Conservation (phyloP, 192 early-diverging fungal genomes). For the Linnemannia exigua region DNA sequence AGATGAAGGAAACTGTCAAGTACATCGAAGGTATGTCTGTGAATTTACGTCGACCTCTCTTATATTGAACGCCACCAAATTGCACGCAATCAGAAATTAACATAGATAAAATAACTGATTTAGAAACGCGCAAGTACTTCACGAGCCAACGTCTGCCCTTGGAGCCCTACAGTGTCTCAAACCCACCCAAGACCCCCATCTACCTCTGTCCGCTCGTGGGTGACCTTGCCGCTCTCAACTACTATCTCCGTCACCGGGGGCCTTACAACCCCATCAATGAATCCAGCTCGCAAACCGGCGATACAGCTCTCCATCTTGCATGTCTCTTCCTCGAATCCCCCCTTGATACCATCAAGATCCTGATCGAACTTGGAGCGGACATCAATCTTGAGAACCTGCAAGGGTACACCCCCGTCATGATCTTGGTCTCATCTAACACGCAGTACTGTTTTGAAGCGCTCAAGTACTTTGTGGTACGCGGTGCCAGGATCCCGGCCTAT, state of each 20-base stretch:
- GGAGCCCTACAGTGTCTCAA: slow-evolving; percentile 24
- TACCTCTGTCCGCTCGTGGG: slow-evolving; percentile 50
- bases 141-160: slow-evolving; percentile 17
- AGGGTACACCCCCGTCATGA: slow-evolving; percentile 49
- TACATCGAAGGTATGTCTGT: slow-evolving; percentile 40
- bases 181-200: slow-evolving; percentile 40
- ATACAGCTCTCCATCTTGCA: slow-evolving; percentile 43
- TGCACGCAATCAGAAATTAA: background rate
- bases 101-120: background rate
- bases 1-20: slow-evolving; percentile 45
- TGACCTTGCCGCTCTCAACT: slow-evolving; percentile 36
- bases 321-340: slow-evolving; percentile 49
- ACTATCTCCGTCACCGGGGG: slow-evolving; percentile 22
- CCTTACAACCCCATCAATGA: slow-evolving; percentile 54
- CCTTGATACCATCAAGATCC: slow-evolving; percentile 52
- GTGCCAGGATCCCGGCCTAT: slow-evolving; percentile 48
- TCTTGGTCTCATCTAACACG: slow-evolving; percentile 47
- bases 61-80: background rate
- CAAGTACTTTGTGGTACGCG: slow-evolving; percentile 44
- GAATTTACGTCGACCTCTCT: background rate
- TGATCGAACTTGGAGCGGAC: slow-evolving; percentile 51
- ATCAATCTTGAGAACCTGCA: slow-evolving; percentile 55
- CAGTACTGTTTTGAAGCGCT: slow-evolving; percentile 52
- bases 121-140: slow-evolving; percentile 36
- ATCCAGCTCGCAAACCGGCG: slow-evolving; percentile 43